Evolutionary conservation across 2,329 filamentous ascomycete species (phyloP), one percentile per base, ranked within the genome.

Genomic region (Colletotrichum shisoi): DNA sequence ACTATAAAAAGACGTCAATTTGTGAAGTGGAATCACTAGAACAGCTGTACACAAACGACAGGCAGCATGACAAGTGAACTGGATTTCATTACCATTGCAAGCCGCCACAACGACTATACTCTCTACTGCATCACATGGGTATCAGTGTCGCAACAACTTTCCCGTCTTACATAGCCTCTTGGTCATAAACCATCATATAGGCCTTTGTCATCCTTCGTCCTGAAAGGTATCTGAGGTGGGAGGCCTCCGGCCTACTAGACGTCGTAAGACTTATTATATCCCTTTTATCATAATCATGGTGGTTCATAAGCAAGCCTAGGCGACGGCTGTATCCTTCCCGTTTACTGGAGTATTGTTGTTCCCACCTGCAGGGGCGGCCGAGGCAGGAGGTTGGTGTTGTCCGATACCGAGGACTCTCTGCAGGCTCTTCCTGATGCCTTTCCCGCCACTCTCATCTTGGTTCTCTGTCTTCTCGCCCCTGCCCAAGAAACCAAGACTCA

Each of bases 401-500:
- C 79, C 79, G 34, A 83, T 75, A 31, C 80, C 80, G 5, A 84
- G 73, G 3, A 81, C 82, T 70, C 77, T 78, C 67, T 83, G 81
- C 65, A 84, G 69, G 70, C 83, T 84, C 65, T 78, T 77, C 61
- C 82, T 75, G 48, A 84, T 79, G 1, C 78, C 78, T 69, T 81
- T 81, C 2, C 76, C 76, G 1, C 73, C 72, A 4, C 71, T 68
- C 21, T 75, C 72, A 24, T 78, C 77, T 15, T 77, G 75, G 53
- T 74, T 77, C 9, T 79, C 76, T n/a, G 52, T 21, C 57, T 70
- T 77, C 27, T 75, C 73, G 42, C 73, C 72, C 59, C 81, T 76
- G 3, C 80, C 79, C 3, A 84, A 73, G 3, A 84, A 74, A 3
- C 81, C 82, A 49, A 84, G 79, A 66, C 83, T 85, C 77, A 84